Base-by-base conservation (phyloP, 2,329 filamentous ascomycete species). In the Xylaria digitata region DNA sequence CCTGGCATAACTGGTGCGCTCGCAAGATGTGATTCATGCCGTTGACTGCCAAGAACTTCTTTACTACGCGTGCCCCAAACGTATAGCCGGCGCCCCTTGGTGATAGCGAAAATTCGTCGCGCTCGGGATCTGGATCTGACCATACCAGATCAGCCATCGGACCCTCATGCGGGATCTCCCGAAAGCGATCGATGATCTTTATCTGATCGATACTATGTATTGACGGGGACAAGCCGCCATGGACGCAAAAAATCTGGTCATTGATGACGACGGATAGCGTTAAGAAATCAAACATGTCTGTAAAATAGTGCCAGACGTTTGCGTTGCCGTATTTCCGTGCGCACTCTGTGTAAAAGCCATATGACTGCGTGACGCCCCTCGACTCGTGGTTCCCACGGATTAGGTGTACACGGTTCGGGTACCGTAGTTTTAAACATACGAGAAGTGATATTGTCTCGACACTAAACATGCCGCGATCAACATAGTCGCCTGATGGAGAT, bases 191-290 rank as follows among this genome's bases (percentile, higher is more conserved):
- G 78, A 99, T 98, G 79, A 99, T 97, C 81, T 99, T 98, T 82
- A 99, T 98, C 82, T 99, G 96, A 79, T 99, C 96, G 78, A 99
- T 97, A 50, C 93, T 97, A 81, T 99, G 96, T 78, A 99, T 98
- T 34, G 92, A 94, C 1, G 92, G 92, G 0, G 92, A 94, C 21
- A 96, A 86, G 23, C 92, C 90, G 78, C 96, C 96, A 79, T 99
- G 96, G 6, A 99, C 96, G 80, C 96, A 99, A 80, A 99, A 99
- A 72, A 99, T 99, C 80, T 98, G 93, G 80, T 99, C 92, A 79
- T 98, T 97, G 78, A 99, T 99, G 70, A 99, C 95, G 68, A 98
- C 96, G 75, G 93, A 97, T 64, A 99, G 84, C 7, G 95, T 98
- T 70, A 99, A 85, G 80, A 97, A 99, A 82, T 99, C 96, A 81